Evolutionary conservation across 2,329 filamentous ascomycete species (phyloP).

Genomic region (Fusarium sp.): DNA sequence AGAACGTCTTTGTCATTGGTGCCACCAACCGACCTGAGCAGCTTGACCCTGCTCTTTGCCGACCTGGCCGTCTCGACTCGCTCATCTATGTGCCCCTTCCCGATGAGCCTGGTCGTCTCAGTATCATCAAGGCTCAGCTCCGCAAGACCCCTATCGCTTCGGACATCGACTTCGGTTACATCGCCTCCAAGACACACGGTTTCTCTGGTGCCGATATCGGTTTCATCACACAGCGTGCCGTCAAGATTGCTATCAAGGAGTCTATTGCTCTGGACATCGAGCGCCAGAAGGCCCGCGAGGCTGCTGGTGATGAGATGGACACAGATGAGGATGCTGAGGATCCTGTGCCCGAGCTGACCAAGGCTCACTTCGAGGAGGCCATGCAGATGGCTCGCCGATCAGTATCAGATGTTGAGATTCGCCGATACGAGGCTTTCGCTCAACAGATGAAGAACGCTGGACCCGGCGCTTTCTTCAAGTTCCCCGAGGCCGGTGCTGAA

Average conservation of each 20-base stretch:
- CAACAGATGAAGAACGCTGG: constrained; percentile 99
- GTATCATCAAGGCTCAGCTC: constrained; percentile 94
- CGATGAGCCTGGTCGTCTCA: constrained; percentile 87
- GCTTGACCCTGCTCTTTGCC: constrained; percentile 96
- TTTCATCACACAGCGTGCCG: constrained; percentile 97
- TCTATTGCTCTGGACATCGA: constrained; percentile 90
- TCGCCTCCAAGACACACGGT: constrained; percentile 96
- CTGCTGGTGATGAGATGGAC: constrained; percentile 81
- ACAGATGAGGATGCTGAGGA: constrained; percentile 81
- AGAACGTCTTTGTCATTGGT: constrained; percentile 99
- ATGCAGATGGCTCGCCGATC: constrained; percentile 95
- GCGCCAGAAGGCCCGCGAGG: constrained; percentile 88
- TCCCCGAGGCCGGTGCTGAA: constrained; percentile 78
- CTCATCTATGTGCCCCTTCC: constrained; percentile 98
- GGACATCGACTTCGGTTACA: constrained; percentile 90
- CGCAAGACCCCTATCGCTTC: constrained; percentile 94
- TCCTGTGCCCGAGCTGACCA: constrained; percentile 94
- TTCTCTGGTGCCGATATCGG: constrained; percentile 99
- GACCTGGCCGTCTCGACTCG: constrained; percentile 97
- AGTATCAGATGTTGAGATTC: constrained; percentile 96
- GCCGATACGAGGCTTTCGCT: constrained; percentile 97
- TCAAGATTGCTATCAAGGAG: constrained; percentile 99
- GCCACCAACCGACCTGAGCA: constrained; percentile 99
- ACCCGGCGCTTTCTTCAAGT: constrained; percentile 97
- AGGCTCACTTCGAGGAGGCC: constrained; percentile 97